phyloP scores from a whole-genome alignment of 2,329 filamentous ascomycete species.

The Aspergillus ibericus region DNA sequence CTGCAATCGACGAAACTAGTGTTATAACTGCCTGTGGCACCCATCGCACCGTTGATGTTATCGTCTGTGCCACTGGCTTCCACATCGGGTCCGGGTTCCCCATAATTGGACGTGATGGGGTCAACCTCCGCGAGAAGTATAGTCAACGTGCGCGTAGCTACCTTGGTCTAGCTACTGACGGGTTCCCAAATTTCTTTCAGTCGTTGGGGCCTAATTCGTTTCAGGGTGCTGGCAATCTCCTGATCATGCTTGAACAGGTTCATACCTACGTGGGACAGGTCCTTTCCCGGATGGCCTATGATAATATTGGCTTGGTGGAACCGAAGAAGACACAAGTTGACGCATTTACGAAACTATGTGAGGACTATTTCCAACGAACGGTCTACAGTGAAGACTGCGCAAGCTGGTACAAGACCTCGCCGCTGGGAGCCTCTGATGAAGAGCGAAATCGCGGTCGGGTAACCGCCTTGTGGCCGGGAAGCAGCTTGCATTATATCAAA shows the following conservation, averaged over 20 bases:
- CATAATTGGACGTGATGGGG: background rate
- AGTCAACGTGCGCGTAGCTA: background rate
- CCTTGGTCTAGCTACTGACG: background rate
- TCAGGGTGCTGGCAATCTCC: conserved; percentile 5
- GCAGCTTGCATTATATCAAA: conserved; percentile 1
- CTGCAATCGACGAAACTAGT: background rate
- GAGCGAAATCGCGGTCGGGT: background rate
- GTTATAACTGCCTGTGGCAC: background rate
- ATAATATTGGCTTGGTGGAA: background rate
- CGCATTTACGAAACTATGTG: background rate
- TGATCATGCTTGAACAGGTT: conserved; percentile 6
- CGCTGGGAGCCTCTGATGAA: background rate
- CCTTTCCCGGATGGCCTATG: background rate
- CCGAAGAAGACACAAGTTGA: background rate
- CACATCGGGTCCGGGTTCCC: background rate
- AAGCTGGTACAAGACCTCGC: conserved; percentile 6
- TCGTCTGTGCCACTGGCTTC: conserved; percentile 7
- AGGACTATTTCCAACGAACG: conserved; percentile 5
- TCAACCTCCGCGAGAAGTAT: conserved; percentile 2
- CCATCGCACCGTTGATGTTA: background rate
- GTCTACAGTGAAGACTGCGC: conserved; percentile 1
- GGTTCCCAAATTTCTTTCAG: conserved; percentile 8
- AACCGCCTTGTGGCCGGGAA: conserved; percentile 2
- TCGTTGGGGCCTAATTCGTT: conserved; percentile 4
- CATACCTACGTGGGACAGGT: conserved; percentile 3